Evolutionary conservation across 768 basidiomycete species (phyloP), one percentile per base, ranked within the genome.

Genomic region (Boletus rubescentipes): DNA sequence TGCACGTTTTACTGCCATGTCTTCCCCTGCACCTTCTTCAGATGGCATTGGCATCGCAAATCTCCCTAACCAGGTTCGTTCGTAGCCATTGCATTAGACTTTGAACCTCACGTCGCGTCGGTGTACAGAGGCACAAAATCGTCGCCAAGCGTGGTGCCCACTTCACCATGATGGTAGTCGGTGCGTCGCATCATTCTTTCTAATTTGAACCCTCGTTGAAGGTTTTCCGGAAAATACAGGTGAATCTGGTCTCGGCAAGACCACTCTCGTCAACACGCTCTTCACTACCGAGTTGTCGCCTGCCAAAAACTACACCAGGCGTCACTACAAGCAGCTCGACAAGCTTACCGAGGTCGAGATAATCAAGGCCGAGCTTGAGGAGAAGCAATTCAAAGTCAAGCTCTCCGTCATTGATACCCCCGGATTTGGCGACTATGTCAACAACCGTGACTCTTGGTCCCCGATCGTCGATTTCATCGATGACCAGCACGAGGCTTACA

Each of bases 341-440:
- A 98, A 98, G 77, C 85, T 98, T 45, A 98, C 96, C 21, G 96
- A 98, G 76, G 89, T 97, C 53, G 97, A 98, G 69, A 96, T 99
- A 49, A 93, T 98, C 81, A 99, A 99, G 79, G 97, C 96, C 14
- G 96, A 98, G 76, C 85, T 99, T 21, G 97, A 98, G 76, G 97
- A 98, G 75, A 93, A 95, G 71, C 90, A 93, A 69, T 98, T 98
- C 86, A 96, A 94, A 74, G 95, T 98, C 80, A 98, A 98, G 80
- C 85, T 99, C 60, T 95, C 91, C 16, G 97, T 98, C 70, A 96
- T 99, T 61, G 97, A 99, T 74, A 98, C 96, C 11, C 97, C 97
- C 50, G 97, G 97, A 29, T 99, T 98, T 59, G 97, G 97, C 35
- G 97, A 99, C 88, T 98, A 98, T 67, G 96, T 99, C 77, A 99